A percentile compares a stretch with the other conserved stretches of the same genome.
These are phyloP conservation scores for Closterium sp. DNA, from an alignment of 139 green algal genomes.

Conservation along the genomic window DNA sequence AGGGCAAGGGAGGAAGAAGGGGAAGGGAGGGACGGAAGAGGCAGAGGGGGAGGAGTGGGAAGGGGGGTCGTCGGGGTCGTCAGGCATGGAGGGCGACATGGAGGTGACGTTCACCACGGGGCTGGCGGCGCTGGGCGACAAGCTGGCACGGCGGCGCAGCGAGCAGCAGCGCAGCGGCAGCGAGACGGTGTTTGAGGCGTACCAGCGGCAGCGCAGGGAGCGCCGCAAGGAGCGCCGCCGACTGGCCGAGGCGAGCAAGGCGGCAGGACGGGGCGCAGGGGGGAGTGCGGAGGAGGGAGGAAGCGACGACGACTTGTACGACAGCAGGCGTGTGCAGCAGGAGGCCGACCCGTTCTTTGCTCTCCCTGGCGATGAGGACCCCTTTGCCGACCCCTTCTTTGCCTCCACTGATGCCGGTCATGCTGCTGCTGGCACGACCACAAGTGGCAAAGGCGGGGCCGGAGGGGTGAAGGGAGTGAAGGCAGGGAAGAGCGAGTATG, in stretches of 20 bases:
- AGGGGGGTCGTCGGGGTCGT: neutral
- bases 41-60: constrained; percentile 32
- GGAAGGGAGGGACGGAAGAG: neutral
- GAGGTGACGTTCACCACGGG: constrained; percentile 65
- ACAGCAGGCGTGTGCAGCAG: neutral
- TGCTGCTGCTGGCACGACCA: neutral
- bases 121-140: constrained; percentile 73
- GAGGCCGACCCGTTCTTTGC: constrained; percentile 40
- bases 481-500: neutral
- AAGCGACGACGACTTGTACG: neutral
- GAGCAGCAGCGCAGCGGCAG: constrained; percentile 54
- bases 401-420: neutral
- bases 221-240: constrained; percentile 34
- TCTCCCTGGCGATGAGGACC: constrained; percentile 9
- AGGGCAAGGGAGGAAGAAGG: neutral
- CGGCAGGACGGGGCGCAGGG: constrained; percentile 27
- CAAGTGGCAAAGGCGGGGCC: neutral
- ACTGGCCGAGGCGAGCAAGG: constrained; percentile 32
- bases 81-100: constrained; percentile 59
- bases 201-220: constrained; percentile 61
- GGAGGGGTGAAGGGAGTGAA: neutral
- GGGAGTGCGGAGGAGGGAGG: constrained; percentile 15
- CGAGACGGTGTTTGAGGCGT: constrained; percentile 84
- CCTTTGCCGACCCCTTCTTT: constrained; percentile 53
- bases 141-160: constrained; percentile 67